Base-by-base conservation (phyloP, 768 basidiomycete species). In the Lentinula detonsa region DNA sequence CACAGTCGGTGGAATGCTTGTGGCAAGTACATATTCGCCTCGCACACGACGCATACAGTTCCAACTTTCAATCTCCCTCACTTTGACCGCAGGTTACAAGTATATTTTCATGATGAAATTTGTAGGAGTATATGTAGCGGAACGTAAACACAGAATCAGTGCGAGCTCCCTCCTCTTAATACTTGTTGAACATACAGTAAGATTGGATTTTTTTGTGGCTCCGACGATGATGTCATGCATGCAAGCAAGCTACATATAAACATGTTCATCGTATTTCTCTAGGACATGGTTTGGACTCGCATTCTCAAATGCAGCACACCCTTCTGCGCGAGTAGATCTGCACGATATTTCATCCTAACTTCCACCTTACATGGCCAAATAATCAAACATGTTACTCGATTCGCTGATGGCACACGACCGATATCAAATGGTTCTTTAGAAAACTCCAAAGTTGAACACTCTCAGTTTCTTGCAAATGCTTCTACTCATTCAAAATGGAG, bases 401-500 rank as follows among this genome's bases (percentile, higher is more conserved):
- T 63, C 55, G 16, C 43, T 61, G 16, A 61, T 64, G 53, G 67
- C 67, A 54, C 58, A 50, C 55, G 55, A 56, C 40, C 55, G 5
- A 40, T 56, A 56, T 56, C 55, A 18, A 40, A n/a, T 28, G 16
- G n/a, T 50, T 43, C 39, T 63, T 18, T 66, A 23, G 76, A 77
- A 64, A 73, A 75, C 53, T 65, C 73, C 21, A 75, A 79, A 46
- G 74, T 78, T 16, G 64, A 65, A 13, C 80, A 82, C 60, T 73
- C 80, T 0, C 67, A 71, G 11, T 81, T 80, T 61, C 70, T 82
- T 1, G 73, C 79, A n/a, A 76, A 78, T 52, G 76, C 77, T 3
- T 63, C 75, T 6, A 58, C 72, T 5, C 65, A 66, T 21, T 60
- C 68, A 13, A 70, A 71, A 48, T 82, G 78, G 78, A 65, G 65